Base-by-base conservation (phyloP, 140 eudicot species). In the Anethum foeniculum region DNA sequence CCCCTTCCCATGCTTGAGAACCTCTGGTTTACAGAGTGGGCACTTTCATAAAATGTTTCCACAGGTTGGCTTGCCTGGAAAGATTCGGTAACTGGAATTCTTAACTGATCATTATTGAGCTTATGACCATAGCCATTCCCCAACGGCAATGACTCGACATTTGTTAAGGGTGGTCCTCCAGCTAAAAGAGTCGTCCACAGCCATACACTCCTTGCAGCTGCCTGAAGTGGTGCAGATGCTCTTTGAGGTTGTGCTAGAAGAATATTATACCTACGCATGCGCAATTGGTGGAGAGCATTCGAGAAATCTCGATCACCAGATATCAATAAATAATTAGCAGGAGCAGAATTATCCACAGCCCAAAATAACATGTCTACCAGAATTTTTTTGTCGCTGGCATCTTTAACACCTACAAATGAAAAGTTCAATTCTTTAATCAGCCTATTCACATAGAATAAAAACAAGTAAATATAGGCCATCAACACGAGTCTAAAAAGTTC, bases 341-440 rank as follows among this genome's bases (percentile, higher is more conserved):
- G 98, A 52, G 98, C 98, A 19, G 95, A 94, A 85, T 93, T 93
- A 84, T 93, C 98, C 49, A 93, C 97, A 1, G 98, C 98, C 98
- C 98, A 93, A 81, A 93, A 93, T 85, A 93, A 85, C 98, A 93
- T 93, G 75, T 93, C 98, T 75, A 93, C 98, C 82, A 93, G 80
- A 76, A 93, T 93, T 87, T 93, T 93, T 88, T 93, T 93, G 86
- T 93, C 98, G 36, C 98, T 93, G 54, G 98, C 97, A 81, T 93
- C 98, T 85, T 93, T 93, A 43, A 83, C 98, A 68, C 97, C 98
- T 93, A 30, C 43, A 84, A 81, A 38, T 60, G 30, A 7, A 54
- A 83, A 48, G 10, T 12, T 18, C 62, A 47, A 39, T 27, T 46
- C 8, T 15, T n/a, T 27, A 46, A 46, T 46, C 39, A 75, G 52